A percentile compares a stretch with the other conserved stretches of the same genome.
These are phyloP conservation scores for Phytophthora capsici DNA, from an alignment of 352 stramenopile genomes.

Conservation along the genomic window DNA sequence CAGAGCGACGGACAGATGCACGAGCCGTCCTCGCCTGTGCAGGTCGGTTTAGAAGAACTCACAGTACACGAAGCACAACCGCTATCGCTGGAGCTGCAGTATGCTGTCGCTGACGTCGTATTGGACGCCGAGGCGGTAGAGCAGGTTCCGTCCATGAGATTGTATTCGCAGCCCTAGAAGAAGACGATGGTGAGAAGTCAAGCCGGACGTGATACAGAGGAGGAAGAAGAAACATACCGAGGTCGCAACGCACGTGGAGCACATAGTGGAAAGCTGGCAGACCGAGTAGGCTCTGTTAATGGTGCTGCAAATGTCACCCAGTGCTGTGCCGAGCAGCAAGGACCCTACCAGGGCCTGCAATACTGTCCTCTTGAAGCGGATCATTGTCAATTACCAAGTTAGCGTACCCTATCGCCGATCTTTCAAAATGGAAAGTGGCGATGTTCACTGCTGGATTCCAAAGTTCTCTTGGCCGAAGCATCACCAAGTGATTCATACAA, in stretches of 20 bases:
- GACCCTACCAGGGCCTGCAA: neutral
- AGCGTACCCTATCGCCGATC: slow-evolving; percentile 21
- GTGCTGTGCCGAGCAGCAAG: slow-evolving; percentile 4
- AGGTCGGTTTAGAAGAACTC: slow-evolving; percentile 40
- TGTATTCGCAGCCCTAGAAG: slow-evolving; percentile 45
- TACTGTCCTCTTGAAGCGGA: slow-evolving; percentile 17
- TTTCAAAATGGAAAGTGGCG: slow-evolving; percentile 21
- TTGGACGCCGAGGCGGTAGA: slow-evolving; percentile 16
- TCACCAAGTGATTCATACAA: slow-evolving; percentile 7
- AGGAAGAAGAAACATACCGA: slow-evolving; percentile 18
- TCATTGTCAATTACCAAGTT: slow-evolving; percentile 29
- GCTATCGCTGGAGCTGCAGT: slow-evolving; percentile 34
- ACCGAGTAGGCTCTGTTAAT: slow-evolving; percentile 40
- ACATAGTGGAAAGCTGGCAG: slow-evolving; percentile 55
- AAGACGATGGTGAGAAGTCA: slow-evolving; percentile 1
- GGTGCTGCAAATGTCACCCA: slow-evolving; percentile 35
- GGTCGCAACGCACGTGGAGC: slow-evolving; percentile 41
- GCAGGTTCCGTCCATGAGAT: slow-evolving; percentile 40
- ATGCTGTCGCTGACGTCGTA: slow-evolving; percentile 15
- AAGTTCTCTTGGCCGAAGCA: neutral
- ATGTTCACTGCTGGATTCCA: slow-evolving; percentile 7
- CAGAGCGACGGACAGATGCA: slow-evolving; percentile 59
- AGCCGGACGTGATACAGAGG: neutral
- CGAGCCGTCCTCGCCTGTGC: slow-evolving; percentile 27
- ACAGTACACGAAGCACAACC: slow-evolving; percentile 39